Conservation (phyloP, 169 alveolate genomes). For the Plasmodium relictum region DNA sequence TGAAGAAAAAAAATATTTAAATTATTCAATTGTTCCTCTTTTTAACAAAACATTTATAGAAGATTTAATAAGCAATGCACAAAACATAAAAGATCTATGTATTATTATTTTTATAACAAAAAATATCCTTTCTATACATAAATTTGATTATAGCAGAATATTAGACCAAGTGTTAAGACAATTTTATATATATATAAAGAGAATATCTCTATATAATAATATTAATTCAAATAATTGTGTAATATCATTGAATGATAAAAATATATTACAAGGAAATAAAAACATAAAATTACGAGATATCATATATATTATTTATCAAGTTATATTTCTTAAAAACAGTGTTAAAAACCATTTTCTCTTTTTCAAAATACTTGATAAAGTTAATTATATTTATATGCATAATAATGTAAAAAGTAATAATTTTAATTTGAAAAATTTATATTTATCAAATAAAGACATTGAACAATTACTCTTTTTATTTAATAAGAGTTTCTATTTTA, state of each 20-base stretch:
- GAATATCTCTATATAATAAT: neutral
- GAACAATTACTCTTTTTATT: slow-evolving; percentile 55
- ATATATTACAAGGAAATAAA: slow-evolving; percentile 10
- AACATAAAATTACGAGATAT: slow-evolving; percentile 46
- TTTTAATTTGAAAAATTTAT: slow-evolving; percentile 1
- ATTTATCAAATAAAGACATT: slow-evolving; percentile 48
- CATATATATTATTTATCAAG: slow-evolving; percentile 55
- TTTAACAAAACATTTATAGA: slow-evolving; percentile 47
- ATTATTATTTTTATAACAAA: slow-evolving; percentile 47
- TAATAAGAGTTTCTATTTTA: slow-evolving; percentile 22
- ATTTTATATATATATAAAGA: slow-evolving; percentile 22
- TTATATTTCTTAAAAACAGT: slow-evolving; percentile 14
- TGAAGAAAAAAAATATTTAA: neutral
- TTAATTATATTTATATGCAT: slow-evolving; percentile 9
- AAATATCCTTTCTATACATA: slow-evolving; percentile 36
- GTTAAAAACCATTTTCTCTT: slow-evolving; percentile 29
- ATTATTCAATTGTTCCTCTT: slow-evolving; percentile 21
- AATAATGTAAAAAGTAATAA: neutral
- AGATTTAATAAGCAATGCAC: slow-evolving; percentile 38
- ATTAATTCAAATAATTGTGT: neutral
- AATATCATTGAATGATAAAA: neutral
- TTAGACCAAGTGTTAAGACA: slow-evolving; percentile 43
- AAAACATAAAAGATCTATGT: slow-evolving; percentile 50
- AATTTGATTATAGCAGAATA: slow-evolving; percentile 22
- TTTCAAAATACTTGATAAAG: slow-evolving; percentile 30